Conservation (phyloP, 768 basidiomycete genomes). For the Mycena venus region DNA sequence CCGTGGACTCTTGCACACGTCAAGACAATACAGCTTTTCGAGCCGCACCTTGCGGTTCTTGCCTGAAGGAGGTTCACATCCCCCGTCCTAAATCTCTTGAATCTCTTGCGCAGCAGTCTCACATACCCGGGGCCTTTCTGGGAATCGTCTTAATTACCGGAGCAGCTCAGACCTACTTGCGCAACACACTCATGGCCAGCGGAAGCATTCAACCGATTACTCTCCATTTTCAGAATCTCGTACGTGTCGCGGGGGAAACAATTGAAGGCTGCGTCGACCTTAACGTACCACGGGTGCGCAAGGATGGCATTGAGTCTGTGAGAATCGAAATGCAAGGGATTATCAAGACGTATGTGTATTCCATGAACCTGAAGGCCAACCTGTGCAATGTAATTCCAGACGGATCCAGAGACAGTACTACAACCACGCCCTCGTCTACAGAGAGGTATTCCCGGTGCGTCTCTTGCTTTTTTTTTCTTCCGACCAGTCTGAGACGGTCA, state of each 20-base stretch:
- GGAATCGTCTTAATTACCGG: too few relatives aligned
- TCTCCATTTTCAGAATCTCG: neutral
- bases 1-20: too few relatives aligned
- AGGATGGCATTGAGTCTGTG: neutral
- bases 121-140: too few relatives aligned
- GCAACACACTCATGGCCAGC: too few relatives aligned
- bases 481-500: neutral
- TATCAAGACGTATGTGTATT: neutral
- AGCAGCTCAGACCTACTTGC: too few relatives aligned
- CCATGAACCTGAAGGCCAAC: neutral
- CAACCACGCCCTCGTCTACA: neutral
- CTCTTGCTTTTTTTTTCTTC: too few relatives aligned
- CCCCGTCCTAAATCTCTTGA: too few relatives aligned
- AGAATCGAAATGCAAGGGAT: neutral
- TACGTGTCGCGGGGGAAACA: constrained; percentile 11
- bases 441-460: neutral
- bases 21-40: too few relatives aligned
- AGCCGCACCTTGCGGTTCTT: too few relatives aligned
- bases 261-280: neutral
- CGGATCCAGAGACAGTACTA: neutral
- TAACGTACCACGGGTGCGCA: neutral
- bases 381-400: neutral
- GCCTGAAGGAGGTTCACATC: too few relatives aligned
- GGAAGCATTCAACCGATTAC: too few relatives aligned
- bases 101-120: too few relatives aligned